Evolutionary conservation across 192 early-diverging fungal species (phyloP).

Genomic region (Lunasporangiospora selenospora): DNA sequence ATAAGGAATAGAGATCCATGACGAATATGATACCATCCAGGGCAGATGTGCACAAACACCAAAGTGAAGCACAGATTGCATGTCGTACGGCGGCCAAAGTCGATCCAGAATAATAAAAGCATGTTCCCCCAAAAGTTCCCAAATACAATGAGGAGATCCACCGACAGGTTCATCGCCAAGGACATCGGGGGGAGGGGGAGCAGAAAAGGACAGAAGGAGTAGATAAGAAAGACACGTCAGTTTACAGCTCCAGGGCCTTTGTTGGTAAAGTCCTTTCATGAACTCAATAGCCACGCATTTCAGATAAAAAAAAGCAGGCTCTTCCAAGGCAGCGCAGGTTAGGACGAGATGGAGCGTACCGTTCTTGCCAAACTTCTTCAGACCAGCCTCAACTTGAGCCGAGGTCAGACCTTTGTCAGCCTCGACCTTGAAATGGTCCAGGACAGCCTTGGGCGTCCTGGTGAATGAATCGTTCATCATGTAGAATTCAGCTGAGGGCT

Average conservation of each 20-base stretch:
- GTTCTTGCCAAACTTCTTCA: constrained; percentile 79
- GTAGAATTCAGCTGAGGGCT: background rate
- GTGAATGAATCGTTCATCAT: constrained; percentile 73
- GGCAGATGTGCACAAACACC: too few relatives aligned
- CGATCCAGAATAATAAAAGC: too few relatives aligned
- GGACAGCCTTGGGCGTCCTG: constrained; percentile 68
- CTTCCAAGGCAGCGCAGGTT: too few relatives aligned
- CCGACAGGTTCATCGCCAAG: too few relatives aligned
- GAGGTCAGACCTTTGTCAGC: constrained; percentile 67
- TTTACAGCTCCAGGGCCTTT: too few relatives aligned
- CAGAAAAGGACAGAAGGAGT: constrained; percentile 44
- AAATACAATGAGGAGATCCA: too few relatives aligned
- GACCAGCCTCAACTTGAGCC: constrained; percentile 65
- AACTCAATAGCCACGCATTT: background rate
- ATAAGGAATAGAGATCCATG: too few relatives aligned
- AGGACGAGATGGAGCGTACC: constrained; percentile 65
- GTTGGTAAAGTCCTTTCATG: background rate
- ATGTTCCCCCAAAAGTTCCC: too few relatives aligned
- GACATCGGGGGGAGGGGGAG: constrained; percentile 88
- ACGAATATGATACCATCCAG: constrained; percentile 6
- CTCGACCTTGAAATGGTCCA: constrained; percentile 72
- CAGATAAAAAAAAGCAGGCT: background rate
- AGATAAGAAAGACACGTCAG: constrained; percentile 2
- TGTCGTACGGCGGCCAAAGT: too few relatives aligned
- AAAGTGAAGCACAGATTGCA: too few relatives aligned